phyloP scores from a whole-genome alignment of 306 rosid genomes.

The Vigna hirtella region DNA sequence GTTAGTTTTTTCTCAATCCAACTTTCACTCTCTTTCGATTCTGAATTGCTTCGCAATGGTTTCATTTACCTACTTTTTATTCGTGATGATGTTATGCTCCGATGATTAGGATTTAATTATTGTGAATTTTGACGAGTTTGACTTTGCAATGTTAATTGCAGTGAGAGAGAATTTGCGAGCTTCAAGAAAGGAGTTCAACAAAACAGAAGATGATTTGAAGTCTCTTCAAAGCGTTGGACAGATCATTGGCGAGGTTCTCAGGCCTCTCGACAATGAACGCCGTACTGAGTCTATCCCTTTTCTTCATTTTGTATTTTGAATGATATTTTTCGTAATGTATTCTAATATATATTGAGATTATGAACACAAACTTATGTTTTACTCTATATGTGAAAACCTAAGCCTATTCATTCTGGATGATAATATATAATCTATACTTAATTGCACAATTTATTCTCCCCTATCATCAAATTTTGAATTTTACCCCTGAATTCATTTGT shows the following conservation, averaged over 20 bases:
- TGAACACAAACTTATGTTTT: background rate
- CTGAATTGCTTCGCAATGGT: background rate
- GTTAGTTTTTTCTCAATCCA: slow-evolving; percentile 48
- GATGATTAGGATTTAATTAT: slow-evolving; percentile 41
- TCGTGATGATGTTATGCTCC: background rate
- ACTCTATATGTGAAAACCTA: background rate
- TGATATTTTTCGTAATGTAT: slow-evolving; percentile 17
- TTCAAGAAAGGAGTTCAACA: slow-evolving; percentile 84
- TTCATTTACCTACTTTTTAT: background rate
- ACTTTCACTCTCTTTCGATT: background rate
- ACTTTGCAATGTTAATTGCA: slow-evolving; percentile 48
- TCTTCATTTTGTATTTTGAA: background rate
- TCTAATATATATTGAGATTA: background rate
- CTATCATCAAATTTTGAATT: too few species aligned
- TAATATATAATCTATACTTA: background rate
- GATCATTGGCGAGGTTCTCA: slow-evolving; percentile 92
- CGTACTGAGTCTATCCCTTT: slow-evolving; percentile 51
- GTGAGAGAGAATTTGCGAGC: slow-evolving; percentile 79
- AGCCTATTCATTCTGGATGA: background rate
- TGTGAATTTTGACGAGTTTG: slow-evolving; percentile 22
- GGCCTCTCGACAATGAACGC: slow-evolving; percentile 96
- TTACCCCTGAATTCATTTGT: too few species aligned
- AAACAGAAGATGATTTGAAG: slow-evolving; percentile 97
- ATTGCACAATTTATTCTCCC: too few species aligned
- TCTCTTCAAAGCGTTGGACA: slow-evolving; percentile 97